Base-by-base conservation (phyloP, 164 flowering plant species). In the Liriodendron chinense region DNA sequence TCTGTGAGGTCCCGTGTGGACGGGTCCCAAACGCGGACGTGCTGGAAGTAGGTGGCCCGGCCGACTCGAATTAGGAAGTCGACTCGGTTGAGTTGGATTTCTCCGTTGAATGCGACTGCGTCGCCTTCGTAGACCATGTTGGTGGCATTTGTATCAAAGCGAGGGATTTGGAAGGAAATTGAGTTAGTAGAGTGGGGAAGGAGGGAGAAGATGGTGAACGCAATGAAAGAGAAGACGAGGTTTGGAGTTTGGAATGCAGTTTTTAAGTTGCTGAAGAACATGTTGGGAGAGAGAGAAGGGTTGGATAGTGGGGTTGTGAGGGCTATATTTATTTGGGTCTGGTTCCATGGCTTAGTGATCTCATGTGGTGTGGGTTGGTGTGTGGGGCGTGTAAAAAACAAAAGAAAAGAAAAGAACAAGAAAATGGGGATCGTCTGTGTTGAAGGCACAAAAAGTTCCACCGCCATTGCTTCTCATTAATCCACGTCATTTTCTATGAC, bases 1-100 rank as follows among this genome's bases (percentile, higher is more conserved):
- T 89, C 86, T 0, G 90, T 9, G 9, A 68, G 61, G 4, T 50
- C 50, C 25, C 65, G 65, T 1, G 75, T 75, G 24, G 73, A 0
- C 1, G 49, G 16, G 34, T 77, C 80, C 69, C 73, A 77, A 6
- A 76, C 26, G 22, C 10, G 74, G 2, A 80, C 68, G 1, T 10
- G 50, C 5, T 72, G 13, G 18, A 0, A 0, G 47, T 63, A 76
- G 0, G 9, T 65, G 13, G 82, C 79, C 7, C 71, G 77, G 13
- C 79, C 82, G 8, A 53, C 74, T 2, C 79, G 71, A 5, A 8
- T 24, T 18, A 53, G 1, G 3, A 23, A 6, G 10, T 71, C 24
- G 4, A 18, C 21, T 26, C 16, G 34, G 18, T 64, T 76, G 65
- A 76, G 74, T 22, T 6, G 21, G 34, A 76, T 64, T 59, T 24